Evolutionary conservation across 2,329 filamentous ascomycete genomes (phyloP).

Genomic region (Fusarium algeriense): DNA sequence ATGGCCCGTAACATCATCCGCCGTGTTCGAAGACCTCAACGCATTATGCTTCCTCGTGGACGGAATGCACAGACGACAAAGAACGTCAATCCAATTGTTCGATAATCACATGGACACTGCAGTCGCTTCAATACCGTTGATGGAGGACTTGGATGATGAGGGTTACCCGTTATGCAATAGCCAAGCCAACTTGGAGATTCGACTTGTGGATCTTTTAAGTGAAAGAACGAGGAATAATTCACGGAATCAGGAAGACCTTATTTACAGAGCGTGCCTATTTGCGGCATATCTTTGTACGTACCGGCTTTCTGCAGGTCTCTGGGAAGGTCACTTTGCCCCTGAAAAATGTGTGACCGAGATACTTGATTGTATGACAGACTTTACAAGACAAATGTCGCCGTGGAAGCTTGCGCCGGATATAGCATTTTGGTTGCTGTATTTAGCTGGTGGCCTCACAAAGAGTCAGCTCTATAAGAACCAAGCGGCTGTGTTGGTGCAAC

Average conservation of each 20-base stretch:
- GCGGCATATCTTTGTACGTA: slow-evolving; percentile 20
- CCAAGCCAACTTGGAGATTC: slow-evolving; percentile 10
- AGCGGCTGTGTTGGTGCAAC: neutral
- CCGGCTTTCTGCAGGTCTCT: slow-evolving; percentile 1
- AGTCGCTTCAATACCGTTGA: neutral
- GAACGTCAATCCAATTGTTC: accelerated
- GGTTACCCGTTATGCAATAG: slow-evolving; percentile 4
- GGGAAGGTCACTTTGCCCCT: neutral
- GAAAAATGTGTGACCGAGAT: neutral
- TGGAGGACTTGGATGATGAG: slow-evolving; percentile 12
- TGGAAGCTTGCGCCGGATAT: neutral
- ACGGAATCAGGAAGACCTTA: neutral
- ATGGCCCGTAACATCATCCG: neutral
- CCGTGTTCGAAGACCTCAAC: neutral
- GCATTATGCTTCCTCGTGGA: neutral
- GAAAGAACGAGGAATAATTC: neutral
- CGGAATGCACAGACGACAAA: neutral
- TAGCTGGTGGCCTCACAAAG: slow-evolving; percentile 6
- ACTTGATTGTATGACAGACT: neutral
- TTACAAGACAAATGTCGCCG: slow-evolving; percentile 1
- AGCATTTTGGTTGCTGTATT: neutral
- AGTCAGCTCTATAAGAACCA: accelerated
- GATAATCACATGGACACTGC: accelerated
- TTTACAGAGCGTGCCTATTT: slow-evolving; percentile 14
- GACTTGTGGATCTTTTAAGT: slow-evolving; percentile 13